Base-by-base conservation (phyloP, 2,329 filamentous ascomycete genomes). In the Zymoseptoria brevis region DNA sequence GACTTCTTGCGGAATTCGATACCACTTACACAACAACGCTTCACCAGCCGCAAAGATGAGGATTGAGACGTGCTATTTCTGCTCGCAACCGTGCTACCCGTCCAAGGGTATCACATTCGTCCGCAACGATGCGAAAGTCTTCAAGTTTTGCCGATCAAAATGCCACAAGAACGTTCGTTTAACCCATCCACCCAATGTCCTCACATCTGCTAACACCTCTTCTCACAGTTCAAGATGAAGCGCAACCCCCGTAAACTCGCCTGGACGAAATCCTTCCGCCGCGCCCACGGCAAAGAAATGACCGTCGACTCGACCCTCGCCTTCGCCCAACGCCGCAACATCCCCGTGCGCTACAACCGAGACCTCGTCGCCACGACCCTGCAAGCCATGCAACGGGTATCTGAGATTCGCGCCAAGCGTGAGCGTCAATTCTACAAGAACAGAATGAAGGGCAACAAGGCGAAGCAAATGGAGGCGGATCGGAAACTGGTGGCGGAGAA, bases 241-340 rank as follows among this genome's bases (percentile, higher is more conserved):
- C 87, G 94, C 67, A 96, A 97, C 79, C 92, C 93, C 41, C 87
- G 93, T 74, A 96, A 96, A 67, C 84, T 97, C 69, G 94, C 91
- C 77, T 96, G 93, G 94, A 96, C 93, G 63, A 96, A 96, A 81
- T 86, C 90, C 56, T 93, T 92, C 83, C 88, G 91, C 72, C 87
- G 87, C 73, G 84, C 87, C 19, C 87, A 88, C 59, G 90, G 90
- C 79, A 95, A 79, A 66, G 83, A 86, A 76, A 86, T 96, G 90
- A 89, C 89, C 59, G 92, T 97, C 76, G 94, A 99, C 81, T 88
- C 85, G 70, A 96, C 93, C 30, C 86, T 99, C 62, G 88, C 90
- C 72, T 96, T 97, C 78, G 88, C 90, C 63, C 89, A 90, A 67
- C 88, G 90, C 73, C 89, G 94, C 80, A 96, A 99, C 81, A 85